Conservation (phyloP, 2,329 filamentous ascomycete species). For the Xylariaceae sp. region DNA sequence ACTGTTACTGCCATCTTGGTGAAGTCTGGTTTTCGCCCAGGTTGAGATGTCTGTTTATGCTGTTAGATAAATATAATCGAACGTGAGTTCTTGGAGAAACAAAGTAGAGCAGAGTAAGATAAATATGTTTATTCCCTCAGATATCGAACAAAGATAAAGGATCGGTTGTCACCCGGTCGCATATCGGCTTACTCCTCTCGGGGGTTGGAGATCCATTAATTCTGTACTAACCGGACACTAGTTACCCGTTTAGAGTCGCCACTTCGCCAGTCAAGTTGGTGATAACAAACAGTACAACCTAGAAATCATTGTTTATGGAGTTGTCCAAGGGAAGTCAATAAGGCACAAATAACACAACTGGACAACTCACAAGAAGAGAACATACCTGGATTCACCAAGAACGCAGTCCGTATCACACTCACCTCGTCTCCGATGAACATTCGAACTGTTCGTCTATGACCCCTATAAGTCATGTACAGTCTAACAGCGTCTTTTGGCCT, state of each 20-base stretch:
- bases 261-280: neutral
- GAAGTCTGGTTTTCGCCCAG: neutral
- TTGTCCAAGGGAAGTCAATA: neutral
- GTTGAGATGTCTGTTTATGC: too few species aligned
- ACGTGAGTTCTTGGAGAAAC: too few species aligned
- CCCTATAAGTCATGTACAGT: neutral
- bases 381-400: neutral
- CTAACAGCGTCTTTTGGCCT: neutral
- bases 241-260: neutral
- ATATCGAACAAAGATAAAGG: too few species aligned
- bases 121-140: too few species aligned
- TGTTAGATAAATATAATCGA: too few species aligned
- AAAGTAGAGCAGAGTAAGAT: too few species aligned
- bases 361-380: neutral
- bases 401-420: neutral
- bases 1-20: slow-evolving; percentile 16
- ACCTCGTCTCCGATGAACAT: neutral
- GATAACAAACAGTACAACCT: neutral
- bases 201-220: neutral
- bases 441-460: neutral
- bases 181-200: neutral
- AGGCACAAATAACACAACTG: neutral
- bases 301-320: too few species aligned
- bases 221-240: too few species aligned
- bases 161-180: too few species aligned